phyloP scores from a whole-genome alignment of 2,329 filamentous ascomycete species.

The Fusarium sublunatum region DNA sequence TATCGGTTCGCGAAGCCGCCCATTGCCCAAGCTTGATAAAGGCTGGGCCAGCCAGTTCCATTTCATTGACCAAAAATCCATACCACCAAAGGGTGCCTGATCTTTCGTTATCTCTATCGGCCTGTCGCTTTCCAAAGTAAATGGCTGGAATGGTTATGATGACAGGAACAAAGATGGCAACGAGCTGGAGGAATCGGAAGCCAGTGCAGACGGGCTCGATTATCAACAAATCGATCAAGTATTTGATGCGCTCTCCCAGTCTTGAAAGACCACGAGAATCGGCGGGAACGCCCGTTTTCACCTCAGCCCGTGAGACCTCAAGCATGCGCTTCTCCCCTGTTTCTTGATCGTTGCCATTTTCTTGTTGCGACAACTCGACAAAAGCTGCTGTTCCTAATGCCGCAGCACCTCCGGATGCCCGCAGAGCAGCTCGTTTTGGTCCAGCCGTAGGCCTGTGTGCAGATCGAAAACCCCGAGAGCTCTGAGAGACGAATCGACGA shows the following conservation, averaged over 20 bases:
- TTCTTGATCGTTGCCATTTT: constrained; percentile 61
- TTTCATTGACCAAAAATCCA: constrained; percentile 82
- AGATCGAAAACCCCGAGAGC: constrained; percentile 39
- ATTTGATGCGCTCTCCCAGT: constrained; percentile 67
- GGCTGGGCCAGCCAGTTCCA: constrained; percentile 93
- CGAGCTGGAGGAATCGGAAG: constrained; percentile 86
- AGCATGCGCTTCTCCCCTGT: constrained; percentile 91
- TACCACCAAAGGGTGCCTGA: constrained; percentile 95
- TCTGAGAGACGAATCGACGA: constrained; percentile 44
- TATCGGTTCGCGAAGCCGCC: constrained; percentile 95
- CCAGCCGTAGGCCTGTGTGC: constrained; percentile 42
- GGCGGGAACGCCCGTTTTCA: constrained; percentile 74
- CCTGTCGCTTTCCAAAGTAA: constrained; percentile 77
- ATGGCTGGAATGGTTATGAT: constrained; percentile 81
- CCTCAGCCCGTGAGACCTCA: constrained; percentile 80
- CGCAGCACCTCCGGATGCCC: constrained; percentile 55
- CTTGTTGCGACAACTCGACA: constrained; percentile 66
- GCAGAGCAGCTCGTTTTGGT: constrained; percentile 49
- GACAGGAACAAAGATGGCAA: constrained; percentile 91
- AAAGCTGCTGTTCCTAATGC: constrained; percentile 67
- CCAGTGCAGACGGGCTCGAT: constrained; percentile 89
- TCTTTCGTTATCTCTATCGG: constrained; percentile 77
- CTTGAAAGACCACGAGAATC: constrained; percentile 69
- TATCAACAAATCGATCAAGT: constrained; percentile 78
- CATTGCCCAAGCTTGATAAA: constrained; percentile 99